Base-by-base conservation (phyloP, 2,329 filamentous ascomycete genomes). In the Nakataea oryzae region DNA sequence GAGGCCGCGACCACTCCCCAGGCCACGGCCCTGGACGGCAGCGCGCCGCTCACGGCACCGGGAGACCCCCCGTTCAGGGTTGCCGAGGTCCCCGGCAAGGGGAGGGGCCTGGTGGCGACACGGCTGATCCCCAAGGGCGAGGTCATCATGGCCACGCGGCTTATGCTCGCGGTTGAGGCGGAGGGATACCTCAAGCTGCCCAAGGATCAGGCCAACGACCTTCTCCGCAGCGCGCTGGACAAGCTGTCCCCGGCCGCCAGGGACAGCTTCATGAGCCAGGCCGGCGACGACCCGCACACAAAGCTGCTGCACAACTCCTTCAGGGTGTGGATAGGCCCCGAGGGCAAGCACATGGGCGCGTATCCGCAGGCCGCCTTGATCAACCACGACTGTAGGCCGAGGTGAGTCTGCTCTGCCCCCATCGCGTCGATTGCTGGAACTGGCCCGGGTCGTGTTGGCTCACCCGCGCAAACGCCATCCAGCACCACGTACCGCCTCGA, bases 301-400 rank as follows among this genome's bases (percentile, higher is more conserved):
- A 74, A 73, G 62, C 64, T 76, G 30, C 69, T 74, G 57, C 71
- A 66, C 28, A 76, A 76, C 58, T 66, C 70, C 26, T 76, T 76
- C 59, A 71, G 70, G 54, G 47, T 75, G 58, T 70, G 71, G 57
- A 59, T 75, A 24, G 68, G 69, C 59, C 60, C 68, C 9, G 63
- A 67, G 14, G 63, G 67, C 1, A 65, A 67, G 2, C 75, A 76
- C 58, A 62, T 75, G 3, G 72, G 68, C 4, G 67, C 66, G 12
- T 77, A 71, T 58, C 72, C 73, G 5, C 72, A 74, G 24, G 68
- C 73, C 3, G 70, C 71, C 29, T 67, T 67, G 54, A 65, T 76
- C 9, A 77, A 77, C 61, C 75, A 77, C 59, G 74, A 76, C 64
- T 77, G 75, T 58, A 68, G 74, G 54, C 74, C 75, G 30, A 77